Evolutionary conservation across 495 filamentous ascomycete species (phyloP).

Genomic region (Cetradonia linearis): DNA sequence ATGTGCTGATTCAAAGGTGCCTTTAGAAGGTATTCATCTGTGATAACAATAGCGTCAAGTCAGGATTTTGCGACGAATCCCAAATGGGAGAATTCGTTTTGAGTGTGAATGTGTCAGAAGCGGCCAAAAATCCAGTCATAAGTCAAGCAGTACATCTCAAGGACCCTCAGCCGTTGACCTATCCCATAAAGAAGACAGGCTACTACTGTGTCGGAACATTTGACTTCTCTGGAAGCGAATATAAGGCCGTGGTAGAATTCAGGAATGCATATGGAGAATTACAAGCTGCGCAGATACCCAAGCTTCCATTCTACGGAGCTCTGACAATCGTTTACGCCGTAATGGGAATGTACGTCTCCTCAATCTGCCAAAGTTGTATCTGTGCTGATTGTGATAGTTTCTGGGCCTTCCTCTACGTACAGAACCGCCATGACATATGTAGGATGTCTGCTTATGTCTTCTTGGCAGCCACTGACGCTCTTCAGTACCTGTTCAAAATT

Average conservation of each 20-base stretch:
- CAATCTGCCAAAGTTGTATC: background rate
- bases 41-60: constrained; percentile 54
- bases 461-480: constrained; percentile 29
- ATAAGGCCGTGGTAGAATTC: constrained; percentile 77
- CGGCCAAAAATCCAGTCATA: constrained; percentile 57
- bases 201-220: constrained; percentile 91
- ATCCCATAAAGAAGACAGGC: constrained; percentile 74
- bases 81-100: constrained; percentile 82
- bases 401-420: constrained; percentile 93
- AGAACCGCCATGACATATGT: constrained; percentile 88
- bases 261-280: constrained; percentile 94
- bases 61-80: constrained; percentile 56
- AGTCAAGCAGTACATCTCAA: constrained; percentile 78
- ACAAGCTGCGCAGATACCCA: constrained; percentile 87
- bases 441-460: constrained; percentile 26
- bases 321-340: constrained; percentile 91
- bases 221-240: constrained; percentile 51
- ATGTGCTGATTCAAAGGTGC: constrained; percentile 1
- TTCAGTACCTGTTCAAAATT: constrained; percentile 92
- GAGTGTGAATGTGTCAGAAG: constrained; percentile 55
- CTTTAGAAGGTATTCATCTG: constrained; percentile 63
- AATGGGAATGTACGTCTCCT: constrained; percentile 51
- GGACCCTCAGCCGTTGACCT: constrained; percentile 61
- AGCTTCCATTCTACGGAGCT: constrained; percentile 94
- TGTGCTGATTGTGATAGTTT: constrained; percentile 37